These are phyloP conservation scores for Rhododendron simsii DNA, from an alignment of 148 eudicot species.

Conservation along the genomic window DNA sequence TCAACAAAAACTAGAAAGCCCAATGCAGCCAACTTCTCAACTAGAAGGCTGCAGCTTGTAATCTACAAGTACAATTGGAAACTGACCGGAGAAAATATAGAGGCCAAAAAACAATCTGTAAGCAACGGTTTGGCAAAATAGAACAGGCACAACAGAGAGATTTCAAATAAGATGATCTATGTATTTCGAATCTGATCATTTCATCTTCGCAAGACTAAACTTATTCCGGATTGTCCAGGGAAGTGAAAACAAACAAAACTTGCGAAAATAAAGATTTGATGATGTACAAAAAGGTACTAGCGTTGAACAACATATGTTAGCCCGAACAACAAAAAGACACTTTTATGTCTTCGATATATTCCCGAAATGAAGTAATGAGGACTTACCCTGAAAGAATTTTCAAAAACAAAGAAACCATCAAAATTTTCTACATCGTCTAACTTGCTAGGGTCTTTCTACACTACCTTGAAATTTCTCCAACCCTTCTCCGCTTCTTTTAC, in stretches of 20 bases:
- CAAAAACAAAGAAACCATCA: constrained; percentile 3
- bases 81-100: neutral
- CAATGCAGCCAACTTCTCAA: neutral
- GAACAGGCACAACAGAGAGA: neutral
- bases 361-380: constrained; percentile 12
- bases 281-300: neutral
- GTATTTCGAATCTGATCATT: neutral
- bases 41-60: neutral
- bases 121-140: neutral
- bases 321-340: neutral
- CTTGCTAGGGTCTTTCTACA: constrained; percentile 10
- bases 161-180: neutral
- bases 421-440: constrained; percentile 7
- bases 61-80: neutral
- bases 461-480: neutral
- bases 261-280: neutral
- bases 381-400: constrained; percentile 28
- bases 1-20: neutral
- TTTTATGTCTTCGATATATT: neutral
- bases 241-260: neutral
- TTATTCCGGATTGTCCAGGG: neutral
- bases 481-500: neutral
- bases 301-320: neutral
- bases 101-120: neutral
- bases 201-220: neutral